Evolutionary conservation across 2,329 filamentous ascomycete species (phyloP).

Genomic region (Cladobotryum protrusum): DNA sequence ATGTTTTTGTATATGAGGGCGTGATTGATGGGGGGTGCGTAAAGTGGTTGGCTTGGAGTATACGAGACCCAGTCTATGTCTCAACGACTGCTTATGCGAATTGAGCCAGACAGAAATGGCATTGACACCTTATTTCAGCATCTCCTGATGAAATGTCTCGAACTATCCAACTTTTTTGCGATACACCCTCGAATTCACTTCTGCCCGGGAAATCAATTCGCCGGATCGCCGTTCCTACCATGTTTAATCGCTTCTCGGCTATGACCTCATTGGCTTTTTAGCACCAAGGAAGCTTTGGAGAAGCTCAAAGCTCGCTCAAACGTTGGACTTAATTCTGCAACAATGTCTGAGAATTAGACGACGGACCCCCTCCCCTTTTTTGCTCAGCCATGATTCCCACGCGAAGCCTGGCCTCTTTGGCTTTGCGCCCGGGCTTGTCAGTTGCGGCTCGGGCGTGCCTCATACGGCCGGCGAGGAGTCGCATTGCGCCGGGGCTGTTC

Average conservation of each 20-base stretch:
- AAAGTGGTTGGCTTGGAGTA: too few relatives aligned
- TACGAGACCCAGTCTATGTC: too few relatives aligned
- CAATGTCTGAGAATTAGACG: too few relatives aligned
- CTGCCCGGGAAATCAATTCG: slow-evolving; percentile 20
- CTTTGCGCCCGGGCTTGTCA: slow-evolving; percentile 7
- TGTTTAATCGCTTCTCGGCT: slow-evolving; percentile 6
- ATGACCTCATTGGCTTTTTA: slow-evolving; percentile 16
- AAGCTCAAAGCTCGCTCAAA: not conserved
- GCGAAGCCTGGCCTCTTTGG: slow-evolving; percentile 18
- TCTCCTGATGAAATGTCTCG: too few relatives aligned
- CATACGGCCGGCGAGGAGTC: slow-evolving; percentile 1
- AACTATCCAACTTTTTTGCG: not conserved
- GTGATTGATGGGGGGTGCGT: too few relatives aligned
- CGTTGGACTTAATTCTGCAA: too few relatives aligned
- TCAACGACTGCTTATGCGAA: too few relatives aligned
- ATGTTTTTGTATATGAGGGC: not conserved
- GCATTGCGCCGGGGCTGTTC: slow-evolving; percentile 4
- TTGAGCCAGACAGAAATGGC: too few relatives aligned
- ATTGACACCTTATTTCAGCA: too few relatives aligned
- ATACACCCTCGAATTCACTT: not conserved
- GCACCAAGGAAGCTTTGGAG: slow-evolving; percentile 3
- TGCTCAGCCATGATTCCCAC: slow-evolving; percentile 22
- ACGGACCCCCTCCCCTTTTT: not conserved
- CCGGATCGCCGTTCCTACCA: slow-evolving; percentile 14
- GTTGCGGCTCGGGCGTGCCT: too few relatives aligned